phyloP scores from a whole-genome alignment of 2,329 filamentous ascomycete species.

The Fusarium multiceps region DNA sequence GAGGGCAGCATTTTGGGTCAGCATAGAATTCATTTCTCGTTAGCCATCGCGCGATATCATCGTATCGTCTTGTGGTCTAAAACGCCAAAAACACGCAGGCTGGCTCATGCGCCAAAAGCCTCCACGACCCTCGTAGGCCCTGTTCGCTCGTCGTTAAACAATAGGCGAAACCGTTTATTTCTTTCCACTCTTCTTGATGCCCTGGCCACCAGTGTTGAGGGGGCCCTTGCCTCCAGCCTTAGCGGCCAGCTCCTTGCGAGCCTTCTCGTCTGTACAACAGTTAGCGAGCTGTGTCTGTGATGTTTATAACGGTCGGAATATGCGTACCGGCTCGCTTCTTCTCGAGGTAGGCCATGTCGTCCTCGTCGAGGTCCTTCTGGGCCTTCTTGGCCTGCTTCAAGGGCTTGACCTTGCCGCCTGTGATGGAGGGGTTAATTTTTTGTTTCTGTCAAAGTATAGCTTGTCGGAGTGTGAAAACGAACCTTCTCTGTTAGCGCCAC shows the following conservation, averaged over 20 bases:
- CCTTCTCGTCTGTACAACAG: conserved; percentile 76
- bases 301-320: neutral
- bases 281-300: conserved; percentile 20
- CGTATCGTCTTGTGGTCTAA: conserved; percentile 30
- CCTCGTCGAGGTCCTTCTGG: conserved; percentile 84
- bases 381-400: conserved; percentile 91
- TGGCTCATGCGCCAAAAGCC: conserved; percentile 21
- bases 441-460: neutral
- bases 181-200: conserved; percentile 99
- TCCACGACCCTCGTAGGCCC: conserved; percentile 12
- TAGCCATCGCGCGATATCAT: conserved; percentile 41
- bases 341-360: conserved; percentile 83
- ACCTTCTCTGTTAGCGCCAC: conserved; percentile 55
- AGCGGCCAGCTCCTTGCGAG: conserved; percentile 83
- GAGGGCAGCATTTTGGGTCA: conserved; percentile 34
- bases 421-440: conserved; percentile 40
- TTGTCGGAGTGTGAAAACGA: conserved; percentile 19
- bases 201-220: conserved; percentile 83
- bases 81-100: conserved; percentile 36
- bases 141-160: conserved; percentile 3
- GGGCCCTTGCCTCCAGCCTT: conserved; percentile 90
- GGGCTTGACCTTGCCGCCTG: conserved; percentile 85
- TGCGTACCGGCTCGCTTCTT: conserved; percentile 85
- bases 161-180: conserved; percentile 68
- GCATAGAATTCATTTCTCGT: conserved; percentile 46